These are phyloP conservation scores for Aurinia saxatilis DNA, from an alignment of 345 rosid species.

Conservation along the genomic window DNA sequence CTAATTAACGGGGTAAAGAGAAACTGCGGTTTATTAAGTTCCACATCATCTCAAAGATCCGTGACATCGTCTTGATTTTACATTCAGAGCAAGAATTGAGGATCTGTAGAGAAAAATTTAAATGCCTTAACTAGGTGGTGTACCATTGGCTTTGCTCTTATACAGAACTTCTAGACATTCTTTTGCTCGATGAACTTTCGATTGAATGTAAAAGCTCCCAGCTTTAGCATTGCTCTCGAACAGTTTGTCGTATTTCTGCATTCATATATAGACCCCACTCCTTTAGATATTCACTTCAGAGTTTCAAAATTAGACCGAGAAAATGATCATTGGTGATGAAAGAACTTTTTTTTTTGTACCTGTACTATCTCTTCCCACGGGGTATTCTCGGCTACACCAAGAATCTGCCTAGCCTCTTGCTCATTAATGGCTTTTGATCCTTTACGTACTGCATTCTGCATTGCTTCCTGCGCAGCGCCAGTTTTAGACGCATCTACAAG, in stretches of 20 bases:
- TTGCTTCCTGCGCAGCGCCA: conserved; percentile 77
- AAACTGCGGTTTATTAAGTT: conserved; percentile 4
- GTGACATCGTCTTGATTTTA: conserved; percentile 11
- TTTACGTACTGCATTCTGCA: conserved; percentile 56
- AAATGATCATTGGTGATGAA: background rate
- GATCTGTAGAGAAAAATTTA: background rate
- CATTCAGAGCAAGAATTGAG: conserved; percentile 8
- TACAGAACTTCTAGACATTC: conserved; percentile 67
- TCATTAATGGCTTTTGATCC: conserved; percentile 67
- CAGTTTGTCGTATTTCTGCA: conserved; percentile 67
- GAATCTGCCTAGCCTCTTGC: conserved; percentile 87
- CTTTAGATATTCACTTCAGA: background rate
- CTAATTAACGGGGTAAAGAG: background rate
- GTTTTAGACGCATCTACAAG: conserved; percentile 73
- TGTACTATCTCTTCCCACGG: conserved; percentile 81
- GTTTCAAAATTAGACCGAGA: background rate
- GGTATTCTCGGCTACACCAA: conserved; percentile 59
- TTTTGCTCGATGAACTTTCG: conserved; percentile 90
- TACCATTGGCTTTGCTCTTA: conserved; percentile 39
- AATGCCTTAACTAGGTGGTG: conserved; percentile 37
- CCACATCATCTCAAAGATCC: conserved; percentile 13
- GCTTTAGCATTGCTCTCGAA: conserved; percentile 75
- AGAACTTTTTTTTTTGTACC: conserved; percentile 26
- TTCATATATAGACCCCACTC: conserved; percentile 22
- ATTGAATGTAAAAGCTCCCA: conserved; percentile 90